Base-by-base conservation (phyloP, 2,329 filamentous ascomycete species). In the Aspergillus terreus region DNA sequence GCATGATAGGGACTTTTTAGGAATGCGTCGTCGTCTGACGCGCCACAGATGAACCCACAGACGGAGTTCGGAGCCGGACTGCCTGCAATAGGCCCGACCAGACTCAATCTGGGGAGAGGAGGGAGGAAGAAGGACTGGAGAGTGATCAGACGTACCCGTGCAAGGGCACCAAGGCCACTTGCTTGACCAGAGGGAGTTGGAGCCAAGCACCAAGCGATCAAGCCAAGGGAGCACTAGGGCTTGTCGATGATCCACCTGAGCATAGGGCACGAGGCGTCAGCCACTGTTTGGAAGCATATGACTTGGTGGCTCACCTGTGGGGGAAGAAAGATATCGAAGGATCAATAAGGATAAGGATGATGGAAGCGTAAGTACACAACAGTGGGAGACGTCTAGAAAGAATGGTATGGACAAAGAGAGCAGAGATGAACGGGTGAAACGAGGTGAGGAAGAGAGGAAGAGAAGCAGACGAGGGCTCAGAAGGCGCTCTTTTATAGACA, bases 1-100 rank as follows among this genome's bases (percentile, higher is more conserved):
- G 49, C 43, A 52, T 49, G 52, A 54, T 51, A 33, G 42, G 44
- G 19, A 46, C 32, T 47, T 41, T 47, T 32, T 46, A 40, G 41
- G 33, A 38, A 30, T n/a, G 15, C 14, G 35, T n/a, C 36, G 50
- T 60, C 59, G 57, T 52, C 59, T 63, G 60, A 63, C 60, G 3
- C 35, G 35, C 35, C 14, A 30, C 27, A 30, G 7, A 30, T 30
- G 35, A 7, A 17, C 14, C 15, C 14, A 38, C 7, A 38, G 15
- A n/a, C 35, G 5, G 35, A 38, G 7, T 38, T 7, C 15, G 35
- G 35, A 38, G 35, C 14, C 14, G 14, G 35, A 7, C 35, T 17
- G 35, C 35, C 35, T n/a, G 35, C 35, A 38, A 38, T 38, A 17
- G 35, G 15, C 15, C 35, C 35, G 35, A 6, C 35, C 35, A 38